These are phyloP conservation scores for Linnemannia zychae DNA, from an alignment of 192 early-diverging fungal genomes.

Conservation along the genomic window DNA sequence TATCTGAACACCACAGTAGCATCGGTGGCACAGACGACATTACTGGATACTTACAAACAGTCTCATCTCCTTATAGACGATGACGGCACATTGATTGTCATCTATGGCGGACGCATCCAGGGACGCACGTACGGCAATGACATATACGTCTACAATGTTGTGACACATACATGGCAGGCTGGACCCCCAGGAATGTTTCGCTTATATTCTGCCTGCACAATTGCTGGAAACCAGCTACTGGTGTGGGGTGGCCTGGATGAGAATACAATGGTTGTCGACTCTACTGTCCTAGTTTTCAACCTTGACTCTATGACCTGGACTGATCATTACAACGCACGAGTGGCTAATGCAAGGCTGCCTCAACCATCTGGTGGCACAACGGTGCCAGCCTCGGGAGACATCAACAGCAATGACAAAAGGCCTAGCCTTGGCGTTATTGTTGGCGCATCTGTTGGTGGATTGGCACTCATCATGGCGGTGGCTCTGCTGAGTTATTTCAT, in stretches of 20 bases:
- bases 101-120: constrained; percentile 31
- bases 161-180: constrained; percentile 12
- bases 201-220: constrained; percentile 24
- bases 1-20: neutral
- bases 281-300: constrained; percentile 23
- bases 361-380: neutral
- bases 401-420: too few species aligned
- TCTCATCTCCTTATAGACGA: constrained; percentile 18
- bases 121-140: neutral
- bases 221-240: constrained; percentile 41
- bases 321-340: constrained; percentile 22
- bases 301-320: constrained; percentile 19
- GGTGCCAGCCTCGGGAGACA: neutral
- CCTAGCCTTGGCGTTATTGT: constrained; percentile 12
- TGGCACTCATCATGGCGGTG: constrained; percentile 17
- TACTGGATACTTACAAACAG: neutral
- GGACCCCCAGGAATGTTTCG: constrained; percentile 23
- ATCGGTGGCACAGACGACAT: too few species aligned
- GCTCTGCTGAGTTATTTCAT: constrained; percentile 10
- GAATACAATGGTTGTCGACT: neutral
- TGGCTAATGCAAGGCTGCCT: neutral
- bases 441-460: constrained; percentile 34
- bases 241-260: constrained; percentile 35
- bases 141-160: constrained; percentile 25
- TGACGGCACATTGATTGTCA: constrained; percentile 28